Conservation (phyloP, 2,329 filamentous ascomycete genomes). For the Acrocalymma vagum region DNA sequence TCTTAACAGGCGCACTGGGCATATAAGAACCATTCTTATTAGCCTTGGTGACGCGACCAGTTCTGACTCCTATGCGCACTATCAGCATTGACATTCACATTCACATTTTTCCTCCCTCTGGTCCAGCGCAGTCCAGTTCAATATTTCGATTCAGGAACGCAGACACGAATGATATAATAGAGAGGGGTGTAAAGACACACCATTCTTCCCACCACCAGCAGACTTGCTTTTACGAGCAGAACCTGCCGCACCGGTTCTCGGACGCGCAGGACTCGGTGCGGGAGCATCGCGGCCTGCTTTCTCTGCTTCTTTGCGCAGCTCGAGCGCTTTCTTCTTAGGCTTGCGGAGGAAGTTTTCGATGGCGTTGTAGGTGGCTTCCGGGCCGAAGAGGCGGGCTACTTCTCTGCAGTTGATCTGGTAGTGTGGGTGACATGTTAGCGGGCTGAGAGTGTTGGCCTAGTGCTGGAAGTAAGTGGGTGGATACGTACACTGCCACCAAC, state of each 20-base stretch:
- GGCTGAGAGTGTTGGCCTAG: neutral
- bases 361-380: conserved; percentile 57
- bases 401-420: conserved; percentile 54
- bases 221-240: no score
- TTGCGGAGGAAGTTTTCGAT: conserved; percentile 57
- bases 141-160: conserved; percentile 6
- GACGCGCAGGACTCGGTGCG: conserved; percentile 11
- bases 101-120: neutral
- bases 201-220: conserved; percentile 1
- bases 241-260: no score
- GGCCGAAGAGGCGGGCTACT: conserved; percentile 56
- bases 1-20: conserved; percentile 18
- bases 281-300: conserved; percentile 8
- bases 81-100: neutral
- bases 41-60: conserved; percentile 29
- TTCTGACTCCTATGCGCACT: conserved; percentile 18
- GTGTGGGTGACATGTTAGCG: conserved; percentile 7
- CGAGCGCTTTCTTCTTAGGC: conserved; percentile 51
- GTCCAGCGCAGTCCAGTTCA: no score
- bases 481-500: conserved; percentile 40
- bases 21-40: conserved; percentile 12
- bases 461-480: neutral
- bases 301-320: conserved; percentile 31
- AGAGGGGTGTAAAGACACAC: neutral
- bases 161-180: neutral